Evolutionary conservation across 345 rosid species (phyloP), one percentile per base, ranked within the genome.

Genomic region (Cardamine resedifolia): DNA sequence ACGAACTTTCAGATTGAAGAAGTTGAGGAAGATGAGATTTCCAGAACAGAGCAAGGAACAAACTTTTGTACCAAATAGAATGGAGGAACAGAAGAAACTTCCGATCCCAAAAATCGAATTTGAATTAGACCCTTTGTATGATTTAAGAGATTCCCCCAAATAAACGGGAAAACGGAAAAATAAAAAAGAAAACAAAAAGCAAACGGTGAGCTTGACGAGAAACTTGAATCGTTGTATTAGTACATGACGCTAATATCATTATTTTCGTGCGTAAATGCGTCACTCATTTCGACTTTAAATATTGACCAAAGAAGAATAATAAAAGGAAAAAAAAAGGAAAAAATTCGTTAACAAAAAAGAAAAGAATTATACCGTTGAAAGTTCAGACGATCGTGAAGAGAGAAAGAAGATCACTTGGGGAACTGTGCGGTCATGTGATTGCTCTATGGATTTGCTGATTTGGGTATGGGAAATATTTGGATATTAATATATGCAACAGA

Each of bases 361-460:
- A 27, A 27, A 19, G 10, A 48, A 39, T 26, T 51, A 6, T 41
- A 34, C 31, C n/a, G 2, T 30, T 11, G n/a, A 15, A 27, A 15
- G 44, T 10, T 64, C 36, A 72, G 19, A 57, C 14, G 43, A 59
- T 48, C 39, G 1, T 7, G 30, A 11, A 45, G 30, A 44, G 44
- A 41, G 51, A 10, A 23, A 55, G 47, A 57, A 24, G 62, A 61
- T 74, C 49, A 38, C 38, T 16, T 65, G 15, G 72, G 72, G 39
- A 66, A 8, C 30, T 21, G 78, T 74, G 78, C 51, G 59, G 78
- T 74, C 66, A 57, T 74, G 77, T 74, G 76, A 20, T 33, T 36
- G 53, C 52, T 74, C 6, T 24, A 6, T 27, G 28, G 72, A 65
- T 44, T 51, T 74, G 50, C n/a, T n/a, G n/a, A n/a, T n/a, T n/a